phyloP scores from a whole-genome alignment of 2,329 filamentous ascomycete species.

The Clonostachys chloroleuca region DNA sequence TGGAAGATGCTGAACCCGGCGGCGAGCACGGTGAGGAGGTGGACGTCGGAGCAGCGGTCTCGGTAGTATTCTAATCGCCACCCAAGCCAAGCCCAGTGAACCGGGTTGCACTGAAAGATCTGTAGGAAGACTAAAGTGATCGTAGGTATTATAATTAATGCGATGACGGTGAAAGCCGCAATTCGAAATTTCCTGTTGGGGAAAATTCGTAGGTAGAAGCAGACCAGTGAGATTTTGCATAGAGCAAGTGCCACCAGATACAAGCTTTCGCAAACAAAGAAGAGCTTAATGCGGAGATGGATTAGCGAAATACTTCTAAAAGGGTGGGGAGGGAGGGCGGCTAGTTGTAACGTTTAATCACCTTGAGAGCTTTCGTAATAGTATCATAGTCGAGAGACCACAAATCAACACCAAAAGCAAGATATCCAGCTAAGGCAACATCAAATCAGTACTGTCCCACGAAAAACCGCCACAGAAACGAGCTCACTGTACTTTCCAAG shows the following conservation, averaged over 20 bases:
- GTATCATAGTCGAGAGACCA: conserved; percentile 21
- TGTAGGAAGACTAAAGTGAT: conserved; percentile 26
- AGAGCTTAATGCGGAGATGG: conserved; percentile 8
- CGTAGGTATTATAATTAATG: conserved; percentile 25
- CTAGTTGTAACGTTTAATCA: conserved; percentile 3
- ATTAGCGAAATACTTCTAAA: no score
- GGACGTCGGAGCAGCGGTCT: conserved; percentile 11
- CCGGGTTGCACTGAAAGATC: conserved; percentile 33
- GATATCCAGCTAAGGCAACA: conserved; percentile 5
- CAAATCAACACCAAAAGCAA: conserved; percentile 28
- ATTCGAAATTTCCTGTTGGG: conserved; percentile 21
- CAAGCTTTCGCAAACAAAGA: conserved; percentile 21
- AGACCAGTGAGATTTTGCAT: conserved; percentile 30
- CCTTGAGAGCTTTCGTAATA: conserved; percentile 21
- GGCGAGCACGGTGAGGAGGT: conserved; percentile 30
- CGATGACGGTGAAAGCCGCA: conserved; percentile 21
- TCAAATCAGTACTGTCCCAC: no score
- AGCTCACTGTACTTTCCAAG: conserved; percentile 16
- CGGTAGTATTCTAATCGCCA: conserved; percentile 8
- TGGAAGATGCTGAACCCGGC: conserved; percentile 33
- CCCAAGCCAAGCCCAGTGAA: conserved; percentile 24
- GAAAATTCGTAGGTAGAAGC: conserved; percentile 32
- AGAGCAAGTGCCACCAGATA: conserved; percentile 30
- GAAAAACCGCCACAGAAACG: no score
- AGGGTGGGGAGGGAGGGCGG: not conserved